Evolutionary conservation across 2,329 filamentous ascomycete genomes (phyloP).

Genomic region (Sporothrix pseudoabietina): DNA sequence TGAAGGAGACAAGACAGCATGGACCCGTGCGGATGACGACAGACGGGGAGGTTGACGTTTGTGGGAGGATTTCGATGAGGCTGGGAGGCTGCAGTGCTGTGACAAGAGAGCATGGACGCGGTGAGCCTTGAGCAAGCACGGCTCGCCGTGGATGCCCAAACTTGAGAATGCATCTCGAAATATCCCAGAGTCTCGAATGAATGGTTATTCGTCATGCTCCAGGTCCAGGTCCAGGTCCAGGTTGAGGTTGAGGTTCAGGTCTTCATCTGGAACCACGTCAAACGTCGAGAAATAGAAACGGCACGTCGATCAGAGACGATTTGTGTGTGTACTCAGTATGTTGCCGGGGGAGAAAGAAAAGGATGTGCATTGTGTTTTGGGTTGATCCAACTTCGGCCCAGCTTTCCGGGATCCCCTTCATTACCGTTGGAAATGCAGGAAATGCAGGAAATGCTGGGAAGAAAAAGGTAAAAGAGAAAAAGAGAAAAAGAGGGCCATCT

Average conservation of each 20-base stretch:
- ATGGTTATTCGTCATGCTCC: background rate
- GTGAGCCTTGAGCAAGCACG: background rate
- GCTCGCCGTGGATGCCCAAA: too few relatives aligned
- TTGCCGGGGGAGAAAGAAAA: background rate
- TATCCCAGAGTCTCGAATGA: background rate
- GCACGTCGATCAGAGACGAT: background rate
- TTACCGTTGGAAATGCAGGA: background rate
- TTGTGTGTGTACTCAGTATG: too few relatives aligned
- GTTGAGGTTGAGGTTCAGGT: background rate
- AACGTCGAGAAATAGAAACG: background rate
- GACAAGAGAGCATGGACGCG: background rate
- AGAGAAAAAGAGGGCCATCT: background rate
- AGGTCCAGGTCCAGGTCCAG: background rate
- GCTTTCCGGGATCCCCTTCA: conserved; percentile 17
- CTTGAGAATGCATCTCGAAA: background rate
- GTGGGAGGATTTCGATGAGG: conserved; percentile 8
- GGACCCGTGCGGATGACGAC: background rate
- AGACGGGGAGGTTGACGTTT: background rate
- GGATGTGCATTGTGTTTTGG: conserved; percentile 19
- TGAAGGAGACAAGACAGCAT: background rate
- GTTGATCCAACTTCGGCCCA: conserved; percentile 21
- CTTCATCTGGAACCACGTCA: background rate
- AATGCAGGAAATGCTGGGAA: too few relatives aligned
- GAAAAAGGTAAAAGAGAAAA: background rate
- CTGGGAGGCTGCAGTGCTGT: background rate